phyloP scores from a whole-genome alignment of 352 stramenopile species.

The Nothophytophthora sp. region DNA sequence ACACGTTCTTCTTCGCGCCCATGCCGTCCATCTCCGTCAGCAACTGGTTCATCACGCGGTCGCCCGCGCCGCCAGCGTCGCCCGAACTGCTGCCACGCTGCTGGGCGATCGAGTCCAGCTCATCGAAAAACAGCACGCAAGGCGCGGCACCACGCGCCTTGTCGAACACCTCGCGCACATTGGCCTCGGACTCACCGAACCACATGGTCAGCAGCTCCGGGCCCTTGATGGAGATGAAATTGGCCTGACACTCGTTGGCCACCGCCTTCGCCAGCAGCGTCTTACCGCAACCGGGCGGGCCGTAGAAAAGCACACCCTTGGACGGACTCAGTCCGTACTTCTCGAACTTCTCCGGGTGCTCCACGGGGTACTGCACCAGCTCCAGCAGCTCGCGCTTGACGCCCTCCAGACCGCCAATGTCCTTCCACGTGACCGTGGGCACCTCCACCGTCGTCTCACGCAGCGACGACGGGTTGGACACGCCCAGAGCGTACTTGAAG shows the following conservation, averaged over 20 bases:
- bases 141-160: slow-evolving; percentile 97
- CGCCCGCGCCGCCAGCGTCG: slow-evolving; percentile 96
- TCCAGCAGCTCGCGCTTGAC: slow-evolving; percentile 99
- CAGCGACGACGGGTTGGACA: slow-evolving; percentile 98
- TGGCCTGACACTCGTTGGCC: slow-evolving; percentile 99
- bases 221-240: slow-evolving; percentile 99
- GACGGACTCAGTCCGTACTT: slow-evolving; percentile 96
- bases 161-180: slow-evolving; percentile 99
- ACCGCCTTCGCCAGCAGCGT: slow-evolving; percentile 99
- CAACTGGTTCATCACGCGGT: slow-evolving; percentile 99
- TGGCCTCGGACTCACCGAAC: slow-evolving; percentile 99
- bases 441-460: slow-evolving; percentile 99
- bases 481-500: slow-evolving; percentile 98
- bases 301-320: slow-evolving; percentile 99
- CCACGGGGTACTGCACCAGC: slow-evolving; percentile 99
- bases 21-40: slow-evolving; percentile 99
- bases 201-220: slow-evolving; percentile 99
- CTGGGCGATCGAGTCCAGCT: slow-evolving; percentile 99
- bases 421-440: slow-evolving; percentile 98
- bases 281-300: slow-evolving; percentile 99
- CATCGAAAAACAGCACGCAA: slow-evolving; percentile 99
- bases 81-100: slow-evolving; percentile 94
- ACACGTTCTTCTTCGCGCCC: slow-evolving; percentile 99
- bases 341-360: slow-evolving; percentile 99
- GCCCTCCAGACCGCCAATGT: slow-evolving; percentile 98